Evolutionary conservation across 2,329 filamentous ascomycete species (phyloP), one percentile per base, ranked within the genome.

Genomic region (Diaporthe sp.): DNA sequence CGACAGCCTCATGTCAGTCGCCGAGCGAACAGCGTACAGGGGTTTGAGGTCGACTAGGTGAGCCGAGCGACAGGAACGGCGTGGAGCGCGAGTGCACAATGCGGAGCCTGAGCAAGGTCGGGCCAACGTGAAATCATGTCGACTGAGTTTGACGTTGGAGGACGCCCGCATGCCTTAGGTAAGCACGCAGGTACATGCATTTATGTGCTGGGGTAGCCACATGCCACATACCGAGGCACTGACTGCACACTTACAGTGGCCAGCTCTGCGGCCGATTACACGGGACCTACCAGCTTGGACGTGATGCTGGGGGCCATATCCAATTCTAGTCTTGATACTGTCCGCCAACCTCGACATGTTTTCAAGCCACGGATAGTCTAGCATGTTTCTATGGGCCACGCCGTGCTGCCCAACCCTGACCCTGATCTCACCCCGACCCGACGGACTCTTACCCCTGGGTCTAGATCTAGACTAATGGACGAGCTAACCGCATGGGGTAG

Each of bases 401-500:
- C 17, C 20, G 34, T 37, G 5, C 31, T 58, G 55, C 9, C 15
- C 7, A 47, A 47, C 61, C 61, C 61, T 65, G 20, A 44, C 39
- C 60, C 60, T 44, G 13, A 15, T 13, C 51, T 55, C 25, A 31
- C 17, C 9, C 28, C 12, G 55, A 20, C 42, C 28, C 17, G 61
- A 13, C 61, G 15, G 42, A 49, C 44, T 37, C 65, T 31, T 39
- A 12, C 65, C 34, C 65, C 34, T 55, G 34, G 31, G 4, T 28
- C 65, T 55, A 70, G 49, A 55, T 20, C 65, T 28, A 4, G n/a
- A 17, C 65, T 53, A 70, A n/a, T 9, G 22, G 8, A 31, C 8
- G 15, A 25, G 49, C 65, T 70, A 70, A 31, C 65, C 65, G n/a
- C 5, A 55, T 70, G n/a, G 49, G 65, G 47, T 20, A 42, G 13